phyloP scores from a whole-genome alignment of 1,139 yeast species.

The Yamadazyma friedrichii region DNA sequence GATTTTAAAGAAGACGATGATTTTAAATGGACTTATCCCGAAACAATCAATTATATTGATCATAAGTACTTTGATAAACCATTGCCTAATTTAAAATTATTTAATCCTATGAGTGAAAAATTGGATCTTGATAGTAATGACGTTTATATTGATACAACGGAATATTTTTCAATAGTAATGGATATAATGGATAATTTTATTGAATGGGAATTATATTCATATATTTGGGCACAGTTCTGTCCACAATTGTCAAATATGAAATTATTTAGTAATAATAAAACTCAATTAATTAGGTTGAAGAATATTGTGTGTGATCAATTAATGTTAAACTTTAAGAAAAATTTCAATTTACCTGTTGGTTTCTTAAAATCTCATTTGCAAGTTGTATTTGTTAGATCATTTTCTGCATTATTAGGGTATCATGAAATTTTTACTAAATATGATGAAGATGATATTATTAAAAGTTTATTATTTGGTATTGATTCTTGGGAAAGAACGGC shows the following conservation, averaged over 20 bases:
- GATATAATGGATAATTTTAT: conserved; percentile 53
- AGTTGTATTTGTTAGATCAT: conserved; percentile 61
- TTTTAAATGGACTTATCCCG: conserved; percentile 63
- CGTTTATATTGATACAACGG: conserved; percentile 36
- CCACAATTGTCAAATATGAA: conserved; percentile 66
- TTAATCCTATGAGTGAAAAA: conserved; percentile 14
- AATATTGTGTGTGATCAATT: conserved; percentile 61
- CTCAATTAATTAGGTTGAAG: conserved; percentile 47
- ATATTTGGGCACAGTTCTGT: conserved; percentile 65
- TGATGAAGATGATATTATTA: conserved; percentile 70
- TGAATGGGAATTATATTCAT: conserved; percentile 73
- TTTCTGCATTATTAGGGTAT: conserved; percentile 70
- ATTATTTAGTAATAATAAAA: conserved; percentile 47
- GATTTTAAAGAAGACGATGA: conserved; percentile 15
- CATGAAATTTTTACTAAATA: conserved; percentile 54
- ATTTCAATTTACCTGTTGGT: conserved; percentile 41
- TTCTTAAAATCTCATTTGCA: conserved; percentile 62
- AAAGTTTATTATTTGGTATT: conserved; percentile 61
- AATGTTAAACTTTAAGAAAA: conserved; percentile 46
- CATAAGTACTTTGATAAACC: conserved; percentile 38
- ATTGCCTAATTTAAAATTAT: conserved; percentile 14
- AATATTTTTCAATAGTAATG: conserved; percentile 54
- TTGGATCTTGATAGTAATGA: conserved; percentile 13
- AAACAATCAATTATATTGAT: conserved; percentile 48
- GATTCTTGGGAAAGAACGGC: conserved; percentile 80